A percentile compares a stretch with the other conserved stretches of the same genome.
These are phyloP conservation scores for Xylaria castorea DNA, from an alignment of 495 filamentous ascomycete genomes.

Conservation along the genomic window DNA sequence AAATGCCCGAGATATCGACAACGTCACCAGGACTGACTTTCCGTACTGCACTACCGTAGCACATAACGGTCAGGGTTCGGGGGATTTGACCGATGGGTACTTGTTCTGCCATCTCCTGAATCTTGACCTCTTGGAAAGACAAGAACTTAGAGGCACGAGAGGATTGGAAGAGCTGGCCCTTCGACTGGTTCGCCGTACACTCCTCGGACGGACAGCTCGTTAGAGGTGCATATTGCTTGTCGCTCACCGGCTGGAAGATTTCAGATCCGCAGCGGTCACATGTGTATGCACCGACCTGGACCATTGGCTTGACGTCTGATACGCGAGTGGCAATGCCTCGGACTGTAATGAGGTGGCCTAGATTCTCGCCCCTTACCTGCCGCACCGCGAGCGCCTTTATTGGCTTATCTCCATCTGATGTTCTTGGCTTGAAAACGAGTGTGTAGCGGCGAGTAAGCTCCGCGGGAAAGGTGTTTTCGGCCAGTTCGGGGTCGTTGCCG, in stretches of 20 bases:
- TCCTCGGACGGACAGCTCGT: constrained; percentile 84
- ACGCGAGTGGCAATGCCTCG: constrained; percentile 94
- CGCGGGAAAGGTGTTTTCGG: constrained; percentile 79
- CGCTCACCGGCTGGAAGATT: constrained; percentile 94
- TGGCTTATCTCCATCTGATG: constrained; percentile 69
- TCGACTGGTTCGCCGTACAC: constrained; percentile 87
- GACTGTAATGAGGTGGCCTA: constrained; percentile 91
- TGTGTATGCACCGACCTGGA: constrained; percentile 95
- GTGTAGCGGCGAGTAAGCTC: constrained; percentile 93
- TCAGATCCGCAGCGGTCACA: constrained; percentile 96
- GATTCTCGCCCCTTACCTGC: constrained; percentile 88
- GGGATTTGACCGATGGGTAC: constrained; percentile 98
- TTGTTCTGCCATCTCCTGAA: constrained; percentile 98
- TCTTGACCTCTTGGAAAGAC: constrained; percentile 97
- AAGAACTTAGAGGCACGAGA: constrained; percentile 95
- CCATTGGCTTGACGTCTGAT: constrained; percentile 96
- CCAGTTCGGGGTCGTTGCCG: constrained; percentile 63
- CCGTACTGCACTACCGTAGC: constrained; percentile 83
- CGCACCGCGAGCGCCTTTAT: constrained; percentile 92
- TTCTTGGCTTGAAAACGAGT: constrained; percentile 91
- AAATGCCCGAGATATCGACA: constrained; percentile 91
- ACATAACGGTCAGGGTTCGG: constrained; percentile 84
- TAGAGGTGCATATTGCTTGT: constrained; percentile 88
- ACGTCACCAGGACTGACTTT: constrained; percentile 93
- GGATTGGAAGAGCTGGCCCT: constrained; percentile 90